A percentile compares a stretch with the other conserved stretches of the same genome.
phyloP scores from a whole-genome alignment of 106 monocot species.

The Xerophyta viscosa region DNA sequence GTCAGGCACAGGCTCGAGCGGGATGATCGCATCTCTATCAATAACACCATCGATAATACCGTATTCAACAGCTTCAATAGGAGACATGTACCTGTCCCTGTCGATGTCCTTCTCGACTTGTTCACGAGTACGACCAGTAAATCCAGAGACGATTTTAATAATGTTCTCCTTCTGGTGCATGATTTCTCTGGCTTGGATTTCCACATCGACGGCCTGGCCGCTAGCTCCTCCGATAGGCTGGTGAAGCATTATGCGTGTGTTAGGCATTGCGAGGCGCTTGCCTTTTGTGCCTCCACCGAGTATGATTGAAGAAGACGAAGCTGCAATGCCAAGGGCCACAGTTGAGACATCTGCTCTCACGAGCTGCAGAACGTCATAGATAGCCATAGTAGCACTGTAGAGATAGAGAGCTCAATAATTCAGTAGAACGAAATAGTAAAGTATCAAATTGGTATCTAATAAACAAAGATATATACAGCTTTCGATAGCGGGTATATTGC shows the following conservation, averaged over 20 bases:
- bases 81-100: slow-evolving; percentile 82
- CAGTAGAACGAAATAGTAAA: no score
- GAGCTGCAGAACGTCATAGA: slow-evolving; percentile 80
- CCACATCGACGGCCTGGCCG: slow-evolving; percentile 76
- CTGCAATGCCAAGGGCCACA: slow-evolving; percentile 72
- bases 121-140: slow-evolving; percentile 65
- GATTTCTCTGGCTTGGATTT: slow-evolving; percentile 79
- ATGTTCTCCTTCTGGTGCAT: slow-evolving; percentile 76
- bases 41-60: slow-evolving; percentile 86
- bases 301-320: slow-evolving; percentile 78
- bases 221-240: slow-evolving; percentile 95
- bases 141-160: slow-evolving; percentile 46
- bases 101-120: slow-evolving; percentile 91
- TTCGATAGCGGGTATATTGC: no score
- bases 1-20: slow-evolving; percentile 51
- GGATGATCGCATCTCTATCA: slow-evolving; percentile 66
- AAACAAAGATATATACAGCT: no score
- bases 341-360: slow-evolving; percentile 86
- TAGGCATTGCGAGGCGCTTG: slow-evolving; percentile 82
- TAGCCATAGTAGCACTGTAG: slow-evolving; percentile 89
- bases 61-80: slow-evolving; percentile 87
- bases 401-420: no score
- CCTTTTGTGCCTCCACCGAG: slow-evolving; percentile 87
- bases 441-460: no score
- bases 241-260: slow-evolving; percentile 85